Base-by-base conservation (phyloP, 345 rosid genomes). In the Populus simonii region DNA sequence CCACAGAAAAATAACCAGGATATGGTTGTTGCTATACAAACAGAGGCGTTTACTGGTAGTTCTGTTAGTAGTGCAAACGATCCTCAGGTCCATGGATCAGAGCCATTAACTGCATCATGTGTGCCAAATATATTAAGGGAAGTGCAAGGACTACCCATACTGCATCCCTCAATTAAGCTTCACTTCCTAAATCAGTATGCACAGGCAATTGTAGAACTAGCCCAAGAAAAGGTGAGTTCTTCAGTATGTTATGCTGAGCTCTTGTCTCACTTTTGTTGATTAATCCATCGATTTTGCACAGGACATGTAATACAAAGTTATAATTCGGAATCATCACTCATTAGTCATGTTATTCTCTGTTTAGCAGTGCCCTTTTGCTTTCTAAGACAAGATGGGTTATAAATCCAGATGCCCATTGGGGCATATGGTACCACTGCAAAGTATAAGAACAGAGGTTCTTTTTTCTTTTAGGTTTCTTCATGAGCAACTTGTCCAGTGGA, bases 161-260 rank as follows among this genome's bases (percentile, higher is more conserved):
- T 83, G 75, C 87, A 87, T 84, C 96, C 92, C 53, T 88, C 92
- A 74, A 82, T 86, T 41, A 90, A 83, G 82, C 92, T 91, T 74
- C 88, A 80, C 61, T 72, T 88, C 68, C 76, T 93, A 75, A 84
- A 80, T 81, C 90, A 84, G 82, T 93, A 86, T 80, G 87, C 86
- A 8, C 76, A 74, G 77, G 87, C 84, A 74, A 86, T 91, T 66
- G 76, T 88, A 35, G 91, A 89, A 79, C 62, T 93, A 71, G 94
- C 89, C 59, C 83, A 82, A 57, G 93, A 87, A 78, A 87, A 91
- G 95, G 97, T 91, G 67, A 80, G 65, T 36, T n/a, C 39, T 75
- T 61, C 35, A 10, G 70, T 53, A 62, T 76, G 67, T 29, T 27
- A 63, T 38, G 23, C 71, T 22, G 10, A 36, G n/a, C 41, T 62